Evolutionary conservation across 2,329 filamentous ascomycete species (phyloP).

Genomic region (Celoporthe dispersa): DNA sequence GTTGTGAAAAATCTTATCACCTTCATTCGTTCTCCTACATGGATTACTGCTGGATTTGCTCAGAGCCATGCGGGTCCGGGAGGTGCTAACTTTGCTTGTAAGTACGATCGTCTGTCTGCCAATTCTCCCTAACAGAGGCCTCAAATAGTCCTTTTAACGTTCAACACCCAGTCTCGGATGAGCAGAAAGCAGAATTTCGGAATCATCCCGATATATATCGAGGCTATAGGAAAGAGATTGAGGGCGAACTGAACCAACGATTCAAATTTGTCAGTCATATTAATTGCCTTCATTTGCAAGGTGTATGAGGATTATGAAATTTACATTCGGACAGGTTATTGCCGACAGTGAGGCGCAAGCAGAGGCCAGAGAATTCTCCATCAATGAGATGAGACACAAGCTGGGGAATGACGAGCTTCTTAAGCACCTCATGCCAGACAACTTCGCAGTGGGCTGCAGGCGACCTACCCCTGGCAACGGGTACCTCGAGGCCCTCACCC

Average conservation of each 20-base stretch:
- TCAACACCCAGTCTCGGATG: constrained; percentile 12
- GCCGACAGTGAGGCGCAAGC: background rate
- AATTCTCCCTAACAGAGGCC: too few species aligned
- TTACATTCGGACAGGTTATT: background rate
- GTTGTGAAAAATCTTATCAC: background rate
- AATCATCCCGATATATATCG: constrained; percentile 15
- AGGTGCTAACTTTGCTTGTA: constrained; percentile 26
- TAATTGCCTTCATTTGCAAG: too few species aligned
- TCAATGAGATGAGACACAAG: too few species aligned
- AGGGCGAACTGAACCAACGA: constrained; percentile 19
- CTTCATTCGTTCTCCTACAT: constrained; percentile 22
- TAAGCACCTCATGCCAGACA: too few species aligned
- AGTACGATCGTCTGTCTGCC: background rate
- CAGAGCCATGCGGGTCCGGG: constrained; percentile 20
- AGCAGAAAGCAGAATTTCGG: constrained; percentile 15
- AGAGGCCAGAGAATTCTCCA: too few species aligned
- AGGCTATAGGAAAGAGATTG: constrained; percentile 23
- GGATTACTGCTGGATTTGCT: constrained; percentile 26
- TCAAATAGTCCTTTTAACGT: too few species aligned
- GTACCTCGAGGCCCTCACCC: constrained; percentile 23
- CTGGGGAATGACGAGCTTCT: too few species aligned
- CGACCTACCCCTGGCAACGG: constrained; percentile 20
- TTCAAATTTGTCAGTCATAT: constrained; percentile 15
- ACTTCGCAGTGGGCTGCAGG: too few species aligned
- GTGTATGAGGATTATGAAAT: background rate